phyloP scores from a whole-genome alignment of 306 rosid species.

The Vachellia pachyceras region DNA sequence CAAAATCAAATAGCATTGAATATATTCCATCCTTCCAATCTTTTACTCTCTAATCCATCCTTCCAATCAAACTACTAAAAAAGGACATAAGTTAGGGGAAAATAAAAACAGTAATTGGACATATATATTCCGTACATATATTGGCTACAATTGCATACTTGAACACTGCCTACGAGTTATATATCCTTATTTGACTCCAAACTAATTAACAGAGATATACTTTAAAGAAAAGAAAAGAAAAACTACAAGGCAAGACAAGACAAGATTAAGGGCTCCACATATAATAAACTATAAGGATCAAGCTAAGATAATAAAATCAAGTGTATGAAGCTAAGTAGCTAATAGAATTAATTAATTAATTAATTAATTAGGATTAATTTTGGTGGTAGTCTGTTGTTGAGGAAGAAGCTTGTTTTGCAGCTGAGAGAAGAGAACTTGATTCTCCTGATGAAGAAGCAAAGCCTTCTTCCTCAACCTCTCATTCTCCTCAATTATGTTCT shows the following conservation, averaged over 20 bases:
- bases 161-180: not conserved
- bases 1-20: too few species aligned
- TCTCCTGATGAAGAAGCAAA: slow-evolving; percentile 78
- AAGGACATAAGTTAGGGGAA: too few species aligned
- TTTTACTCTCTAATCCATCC: too few species aligned
- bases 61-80: too few species aligned
- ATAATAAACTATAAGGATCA: not conserved
- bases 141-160: slow-evolving; percentile 26
- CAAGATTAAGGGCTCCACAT: not conserved
- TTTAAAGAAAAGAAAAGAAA: not conserved
- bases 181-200: slow-evolving; percentile 27
- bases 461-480: slow-evolving; percentile 75
- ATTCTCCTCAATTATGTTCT: slow-evolving; percentile 74
- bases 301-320: not conserved
- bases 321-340: slow-evolving; percentile 2
- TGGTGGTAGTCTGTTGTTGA: slow-evolving; percentile 30
- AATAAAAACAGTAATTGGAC: too few species aligned
- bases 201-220: not conserved
- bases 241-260: not conserved
- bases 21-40: too few species aligned
- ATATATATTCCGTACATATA: not conserved
- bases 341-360: too few species aligned
- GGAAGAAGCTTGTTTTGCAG: slow-evolving; percentile 56
- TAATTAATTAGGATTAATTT: too few species aligned
- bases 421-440: slow-evolving; percentile 63